These are phyloP conservation scores for Capillidium rhysosporum DNA, from an alignment of 371 early-diverging fungal genomes.

Conservation along the genomic window DNA sequence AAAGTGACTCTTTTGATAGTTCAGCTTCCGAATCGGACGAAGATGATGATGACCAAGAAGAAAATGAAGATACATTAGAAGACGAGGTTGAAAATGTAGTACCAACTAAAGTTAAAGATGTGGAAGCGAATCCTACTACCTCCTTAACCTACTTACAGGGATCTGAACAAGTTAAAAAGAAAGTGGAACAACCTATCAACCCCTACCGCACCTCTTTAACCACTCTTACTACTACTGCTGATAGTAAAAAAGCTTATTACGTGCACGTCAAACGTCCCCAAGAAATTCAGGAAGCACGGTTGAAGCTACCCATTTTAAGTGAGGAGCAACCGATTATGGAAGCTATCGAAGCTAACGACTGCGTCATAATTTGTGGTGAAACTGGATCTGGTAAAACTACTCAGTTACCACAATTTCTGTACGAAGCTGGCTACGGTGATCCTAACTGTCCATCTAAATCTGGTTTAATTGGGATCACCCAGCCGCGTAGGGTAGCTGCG, in stretches of 20 bases:
- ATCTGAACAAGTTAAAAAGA: slow-evolving; percentile 10
- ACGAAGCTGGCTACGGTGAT: slow-evolving; percentile 90
- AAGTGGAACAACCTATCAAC: slow-evolving; percentile 11
- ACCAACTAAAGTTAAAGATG: slow-evolving; percentile 10
- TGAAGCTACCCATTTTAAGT: slow-evolving; percentile 67
- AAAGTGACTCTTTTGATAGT: slow-evolving; percentile 41
- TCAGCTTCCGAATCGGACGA: slow-evolving; percentile 26
- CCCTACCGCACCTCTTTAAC: slow-evolving; percentile 9
- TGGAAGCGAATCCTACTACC: slow-evolving; percentile 16
- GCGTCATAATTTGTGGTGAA: slow-evolving; percentile 88
- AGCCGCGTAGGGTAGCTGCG: slow-evolving; percentile 99
- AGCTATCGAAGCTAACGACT: slow-evolving; percentile 27
- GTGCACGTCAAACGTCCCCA: slow-evolving; percentile 55
- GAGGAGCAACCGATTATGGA: slow-evolving; percentile 57
- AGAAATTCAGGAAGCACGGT: slow-evolving; percentile 50
- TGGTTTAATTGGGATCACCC: slow-evolving; percentile 92
- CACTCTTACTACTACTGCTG: background rate
- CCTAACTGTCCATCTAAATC: slow-evolving; percentile 49
- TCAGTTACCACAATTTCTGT: slow-evolving; percentile 96
- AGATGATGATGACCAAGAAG: slow-evolving; percentile 16
- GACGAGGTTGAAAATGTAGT: slow-evolving; percentile 9
- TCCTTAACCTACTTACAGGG: slow-evolving; percentile 13
- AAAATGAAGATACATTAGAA: slow-evolving; percentile 10
- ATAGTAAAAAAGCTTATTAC: slow-evolving; percentile 24
- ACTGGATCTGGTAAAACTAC: slow-evolving; percentile 99